phyloP scores from a whole-genome alignment of 2,329 filamentous ascomycete species.

The Daldinia sp. region DNA sequence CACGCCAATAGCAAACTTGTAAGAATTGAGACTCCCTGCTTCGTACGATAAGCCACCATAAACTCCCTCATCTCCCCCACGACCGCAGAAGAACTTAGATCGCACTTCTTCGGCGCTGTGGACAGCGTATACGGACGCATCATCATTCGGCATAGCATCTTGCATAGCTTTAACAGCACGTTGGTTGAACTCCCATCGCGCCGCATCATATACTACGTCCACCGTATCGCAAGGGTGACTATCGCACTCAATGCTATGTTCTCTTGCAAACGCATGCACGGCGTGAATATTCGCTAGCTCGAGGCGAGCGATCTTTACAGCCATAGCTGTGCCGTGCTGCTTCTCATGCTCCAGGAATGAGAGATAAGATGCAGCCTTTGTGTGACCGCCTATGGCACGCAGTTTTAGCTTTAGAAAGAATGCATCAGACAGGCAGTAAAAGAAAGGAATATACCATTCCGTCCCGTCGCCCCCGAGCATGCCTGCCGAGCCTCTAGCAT shows the following conservation, averaged over 20 bases:
- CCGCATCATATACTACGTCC: conserved; percentile 67
- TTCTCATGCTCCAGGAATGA: conserved; percentile 62
- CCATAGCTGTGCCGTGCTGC: conserved; percentile 61
- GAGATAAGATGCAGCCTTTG: conserved; percentile 60
- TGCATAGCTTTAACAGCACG: conserved; percentile 60
- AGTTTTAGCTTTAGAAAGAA: conserved; percentile 1
- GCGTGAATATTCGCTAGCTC: conserved; percentile 66
- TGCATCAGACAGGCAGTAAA: neutral
- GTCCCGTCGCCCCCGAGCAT: conserved; percentile 74
- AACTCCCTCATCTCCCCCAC: conserved; percentile 51
- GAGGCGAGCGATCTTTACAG: conserved; percentile 63
- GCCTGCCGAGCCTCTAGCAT: conserved; percentile 75
- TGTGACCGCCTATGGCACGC: conserved; percentile 54
- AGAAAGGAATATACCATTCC: conserved; percentile 57
- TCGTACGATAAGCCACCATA: conserved; percentile 62
- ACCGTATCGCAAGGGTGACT: conserved; percentile 64
- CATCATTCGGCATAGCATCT: conserved; percentile 57
- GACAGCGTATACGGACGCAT: conserved; percentile 60
- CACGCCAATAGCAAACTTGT: conserved; percentile 57
- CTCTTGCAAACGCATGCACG: conserved; percentile 65
- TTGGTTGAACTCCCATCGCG: conserved; percentile 55
- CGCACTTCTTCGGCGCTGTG: conserved; percentile 58
- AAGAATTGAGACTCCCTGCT: conserved; percentile 58
- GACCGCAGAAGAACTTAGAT: conserved; percentile 55
- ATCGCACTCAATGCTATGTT: conserved; percentile 64